Conservation (phyloP, 2,329 filamentous ascomycete genomes). For the Colletotrichum salicis region DNA sequence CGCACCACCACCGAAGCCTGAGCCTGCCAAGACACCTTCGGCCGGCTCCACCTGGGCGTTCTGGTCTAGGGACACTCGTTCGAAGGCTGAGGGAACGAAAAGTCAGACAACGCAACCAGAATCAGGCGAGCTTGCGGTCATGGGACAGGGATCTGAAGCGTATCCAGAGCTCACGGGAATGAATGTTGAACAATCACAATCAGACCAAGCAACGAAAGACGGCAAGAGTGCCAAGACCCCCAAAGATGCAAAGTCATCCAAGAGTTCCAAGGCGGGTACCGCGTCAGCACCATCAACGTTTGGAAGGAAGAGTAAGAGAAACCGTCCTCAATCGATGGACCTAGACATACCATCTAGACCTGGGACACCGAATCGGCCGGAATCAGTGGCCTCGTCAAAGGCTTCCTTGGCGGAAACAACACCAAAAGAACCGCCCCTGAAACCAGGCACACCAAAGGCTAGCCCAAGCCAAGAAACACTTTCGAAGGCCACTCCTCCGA, state of each 20-base stretch:
- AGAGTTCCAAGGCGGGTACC: slow-evolving; percentile 40
- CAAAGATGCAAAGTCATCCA: slow-evolving; percentile 37
- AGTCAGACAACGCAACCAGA: slow-evolving; percentile 45
- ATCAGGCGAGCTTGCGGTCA: slow-evolving; percentile 65
- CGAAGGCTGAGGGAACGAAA: slow-evolving; percentile 47
- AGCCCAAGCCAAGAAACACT: slow-evolving; percentile 49
- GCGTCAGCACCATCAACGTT: slow-evolving; percentile 40
- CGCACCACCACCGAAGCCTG: slow-evolving; percentile 45
- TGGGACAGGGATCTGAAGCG: slow-evolving; percentile 66
- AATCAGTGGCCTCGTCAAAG: slow-evolving; percentile 41
- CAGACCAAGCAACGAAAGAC: slow-evolving; percentile 47
- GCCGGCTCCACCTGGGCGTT: slow-evolving; percentile 81
- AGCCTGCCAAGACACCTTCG: slow-evolving; percentile 48
- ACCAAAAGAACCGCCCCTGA: slow-evolving; percentile 18
- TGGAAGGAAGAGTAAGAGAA: slow-evolving; percentile 56
- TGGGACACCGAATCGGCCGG: slow-evolving; percentile 46
- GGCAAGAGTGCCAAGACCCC: slow-evolving; percentile 33
- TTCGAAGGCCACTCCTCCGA: slow-evolving; percentile 59
- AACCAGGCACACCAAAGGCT: slow-evolving; percentile 28
- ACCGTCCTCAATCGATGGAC: slow-evolving; percentile 60
- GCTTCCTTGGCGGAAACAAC: slow-evolving; percentile 40
- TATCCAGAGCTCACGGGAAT: slow-evolving; percentile 61
- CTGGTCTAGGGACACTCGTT: slow-evolving; percentile 72
- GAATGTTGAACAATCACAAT: slow-evolving; percentile 51
- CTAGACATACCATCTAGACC: slow-evolving; percentile 51